These are phyloP conservation scores for Aspergillus funiculosus DNA, from an alignment of 495 filamentous ascomycete genomes.

Conservation along the genomic window DNA sequence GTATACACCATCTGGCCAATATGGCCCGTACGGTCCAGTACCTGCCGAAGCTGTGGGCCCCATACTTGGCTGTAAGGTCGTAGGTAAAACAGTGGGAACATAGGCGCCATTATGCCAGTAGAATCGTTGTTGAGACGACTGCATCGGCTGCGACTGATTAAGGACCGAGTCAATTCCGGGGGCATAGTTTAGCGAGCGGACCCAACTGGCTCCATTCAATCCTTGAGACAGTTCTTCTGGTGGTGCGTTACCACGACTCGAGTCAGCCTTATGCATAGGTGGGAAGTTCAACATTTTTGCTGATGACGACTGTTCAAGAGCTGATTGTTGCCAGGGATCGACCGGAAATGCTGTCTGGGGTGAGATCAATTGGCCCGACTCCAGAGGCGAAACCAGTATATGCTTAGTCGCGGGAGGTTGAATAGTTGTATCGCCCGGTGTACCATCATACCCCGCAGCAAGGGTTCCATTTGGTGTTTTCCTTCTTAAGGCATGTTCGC, in stretches of 20 bases:
- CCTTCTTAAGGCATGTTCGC: conserved; percentile 77
- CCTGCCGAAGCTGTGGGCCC: conserved; percentile 71
- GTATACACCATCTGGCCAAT: conserved; percentile 72
- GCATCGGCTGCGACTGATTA: conserved; percentile 43
- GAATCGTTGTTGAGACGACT: conserved; percentile 31
- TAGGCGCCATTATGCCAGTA: conserved; percentile 45
- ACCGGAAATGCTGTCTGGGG: conserved; percentile 26
- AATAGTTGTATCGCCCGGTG: conserved; percentile 64
- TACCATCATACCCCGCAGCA: conserved; percentile 90
- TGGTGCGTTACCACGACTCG: conserved; percentile 18
- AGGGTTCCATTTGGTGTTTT: conserved; percentile 95
- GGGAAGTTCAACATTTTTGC: conserved; percentile 39
- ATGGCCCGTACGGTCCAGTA: conserved; percentile 64
- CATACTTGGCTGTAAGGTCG: conserved; percentile 61
- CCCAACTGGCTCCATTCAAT: conserved; percentile 38
- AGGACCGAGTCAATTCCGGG: conserved; percentile 48
- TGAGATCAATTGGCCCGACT: conserved; percentile 32
- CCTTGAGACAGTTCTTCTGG: conserved; percentile 33
- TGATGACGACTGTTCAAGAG: conserved; percentile 24
- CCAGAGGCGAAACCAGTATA: conserved; percentile 67
- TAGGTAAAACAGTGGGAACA: conserved; percentile 64
- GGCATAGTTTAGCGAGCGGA: conserved; percentile 39
- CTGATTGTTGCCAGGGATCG: conserved; percentile 31
- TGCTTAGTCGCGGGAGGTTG: conserved; percentile 82
- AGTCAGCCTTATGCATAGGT: conserved; percentile 38